Evolutionary conservation across 495 filamentous ascomycete species (phyloP), one percentile per base, ranked within the genome.

Genomic region (Neurospora discreta): DNA sequence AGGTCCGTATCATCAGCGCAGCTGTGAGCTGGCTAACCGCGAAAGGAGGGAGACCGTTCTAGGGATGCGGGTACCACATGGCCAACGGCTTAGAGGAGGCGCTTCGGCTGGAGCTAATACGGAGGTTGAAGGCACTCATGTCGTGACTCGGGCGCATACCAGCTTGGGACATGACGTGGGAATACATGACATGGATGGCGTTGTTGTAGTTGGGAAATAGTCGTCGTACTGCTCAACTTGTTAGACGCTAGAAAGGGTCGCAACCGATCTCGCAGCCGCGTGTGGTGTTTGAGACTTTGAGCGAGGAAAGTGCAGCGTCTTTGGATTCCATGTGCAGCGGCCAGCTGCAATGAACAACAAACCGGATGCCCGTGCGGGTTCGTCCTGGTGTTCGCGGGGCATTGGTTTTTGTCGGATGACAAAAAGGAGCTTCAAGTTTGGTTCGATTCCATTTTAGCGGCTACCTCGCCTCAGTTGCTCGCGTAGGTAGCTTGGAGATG

Each of bases 201-300:
- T 36, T 33, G 69, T 41, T 41, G 58, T 76, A 68, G 73, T 73
- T 70, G 52, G 23, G 52, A 60, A 60, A 60, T 23, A 60, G 52
- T 60, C 23, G 52, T 60, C 52, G 52, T 60, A 26, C 30, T 60
- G 52, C 52, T 60, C 71, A 60, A 72, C 38, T 52, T 36, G 20
- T 16, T 69, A 69, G 65, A 70, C 71, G 30, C 30, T 68, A 58
- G 30, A 72, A 70, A 74, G 74, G 75, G 72, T 74, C 73, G 52
- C 71, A 70, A 73, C 71, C 75, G 75, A 79, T 80, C 77, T 78
- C 71, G 78, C 73, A 79, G 76, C 78, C 76, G 73, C 78, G 76
- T 74, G 68, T 71, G 68, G 69, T 68, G 69, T 69, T 73, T 39
- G 33, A 69, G 71, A 71, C 68, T 30, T 15, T 26, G 39, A 13